A percentile compares a stretch with the other conserved stretches of the same genome.
These are phyloP conservation scores for Dothistroma pini DNA, from an alignment of 2,329 filamentous ascomycete genomes.

Conservation along the genomic window DNA sequence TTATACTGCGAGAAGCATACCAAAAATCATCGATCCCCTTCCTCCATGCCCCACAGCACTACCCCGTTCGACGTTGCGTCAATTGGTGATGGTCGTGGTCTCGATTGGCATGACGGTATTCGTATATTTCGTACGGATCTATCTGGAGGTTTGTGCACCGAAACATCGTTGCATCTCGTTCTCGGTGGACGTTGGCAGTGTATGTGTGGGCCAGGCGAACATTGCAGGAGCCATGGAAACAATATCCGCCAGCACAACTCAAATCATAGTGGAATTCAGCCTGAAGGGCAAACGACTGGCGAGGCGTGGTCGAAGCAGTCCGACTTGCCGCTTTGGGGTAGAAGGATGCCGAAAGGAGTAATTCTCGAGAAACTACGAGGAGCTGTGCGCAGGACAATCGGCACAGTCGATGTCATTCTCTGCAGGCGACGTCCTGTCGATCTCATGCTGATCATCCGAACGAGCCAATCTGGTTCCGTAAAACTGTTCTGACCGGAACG, in stretches of 20 bases:
- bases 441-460: neutral
- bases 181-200: neutral
- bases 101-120: neutral
- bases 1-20: neutral
- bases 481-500: neutral
- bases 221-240: neutral
- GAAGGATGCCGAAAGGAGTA: neutral
- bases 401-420: neutral
- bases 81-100: neutral
- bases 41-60: neutral
- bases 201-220: neutral
- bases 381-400: neutral
- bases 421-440: neutral
- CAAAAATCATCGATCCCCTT: neutral
- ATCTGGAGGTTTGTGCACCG: neutral
- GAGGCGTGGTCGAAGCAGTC: neutral
- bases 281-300: neutral
- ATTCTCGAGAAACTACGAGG: neutral
- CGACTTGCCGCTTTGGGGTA: neutral
- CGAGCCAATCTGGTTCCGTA: neutral
- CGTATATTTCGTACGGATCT: neutral
- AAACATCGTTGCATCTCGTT: neutral
- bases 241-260: neutral
- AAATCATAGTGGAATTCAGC: neutral
- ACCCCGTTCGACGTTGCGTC: neutral